Conservation (phyloP, 495 filamentous ascomycete species). For the Talaromyces trachyspermus region DNA sequence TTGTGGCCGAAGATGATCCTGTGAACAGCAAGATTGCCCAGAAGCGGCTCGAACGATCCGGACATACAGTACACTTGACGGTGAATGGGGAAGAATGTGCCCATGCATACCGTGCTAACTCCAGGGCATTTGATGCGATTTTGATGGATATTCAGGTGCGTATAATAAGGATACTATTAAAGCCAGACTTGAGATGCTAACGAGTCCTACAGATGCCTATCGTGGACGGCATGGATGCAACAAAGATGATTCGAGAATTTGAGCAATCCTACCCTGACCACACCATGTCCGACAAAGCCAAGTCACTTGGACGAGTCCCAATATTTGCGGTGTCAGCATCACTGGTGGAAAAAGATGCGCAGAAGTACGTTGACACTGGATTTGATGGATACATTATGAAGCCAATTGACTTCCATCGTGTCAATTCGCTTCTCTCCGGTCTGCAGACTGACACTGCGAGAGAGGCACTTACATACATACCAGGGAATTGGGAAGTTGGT, state of each 20-base stretch:
- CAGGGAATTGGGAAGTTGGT: slow-evolving; percentile 64
- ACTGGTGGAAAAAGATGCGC: slow-evolving; percentile 60
- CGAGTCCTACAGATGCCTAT: slow-evolving; percentile 70
- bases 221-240: slow-evolving; percentile 76
- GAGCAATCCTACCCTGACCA: slow-evolving; percentile 41
- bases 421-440: slow-evolving; percentile 53
- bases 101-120: slow-evolving; percentile 52
- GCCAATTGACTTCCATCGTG: slow-evolving; percentile 64
- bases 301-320: slow-evolving; percentile 44
- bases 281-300: slow-evolving; percentile 35
- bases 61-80: slow-evolving; percentile 65
- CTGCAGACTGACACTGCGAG: slow-evolving; percentile 44
- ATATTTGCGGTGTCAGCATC: slow-evolving; percentile 91
- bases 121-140: slow-evolving; percentile 65
- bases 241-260: slow-evolving; percentile 70
- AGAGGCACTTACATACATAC: slow-evolving; percentile 43
- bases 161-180: no score
- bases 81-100: slow-evolving; percentile 87
- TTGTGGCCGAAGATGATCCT: slow-evolving; percentile 90
- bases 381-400: slow-evolving; percentile 91
- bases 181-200: neutral
- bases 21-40: slow-evolving; percentile 83
- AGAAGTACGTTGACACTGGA: slow-evolving; percentile 68
- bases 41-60: slow-evolving; percentile 75
- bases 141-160: slow-evolving; percentile 93